phyloP scores from a whole-genome alignment of 2,329 filamentous ascomycete genomes.

The Fusarium dlaminii region DNA sequence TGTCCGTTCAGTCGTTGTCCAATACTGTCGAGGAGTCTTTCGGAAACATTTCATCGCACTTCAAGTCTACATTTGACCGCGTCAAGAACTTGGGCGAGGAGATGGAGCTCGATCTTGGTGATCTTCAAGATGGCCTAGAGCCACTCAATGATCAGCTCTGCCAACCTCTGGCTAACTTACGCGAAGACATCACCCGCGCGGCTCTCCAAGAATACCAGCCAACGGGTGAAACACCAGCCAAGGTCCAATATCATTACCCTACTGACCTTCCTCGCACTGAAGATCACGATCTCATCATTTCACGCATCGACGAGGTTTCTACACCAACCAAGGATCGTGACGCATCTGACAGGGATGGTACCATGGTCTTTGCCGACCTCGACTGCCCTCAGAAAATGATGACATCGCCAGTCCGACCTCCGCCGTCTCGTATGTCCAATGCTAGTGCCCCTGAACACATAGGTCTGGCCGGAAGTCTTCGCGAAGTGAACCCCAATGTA shows the following conservation, averaged over 20 bases:
- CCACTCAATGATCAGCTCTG: conserved; percentile 69
- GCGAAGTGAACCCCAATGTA: conserved; percentile 65
- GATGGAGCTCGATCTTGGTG: conserved; percentile 68
- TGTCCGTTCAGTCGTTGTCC: conserved; percentile 73
- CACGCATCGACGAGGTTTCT: conserved; percentile 49
- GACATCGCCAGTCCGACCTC: conserved; percentile 46
- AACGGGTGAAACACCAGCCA: conserved; percentile 88
- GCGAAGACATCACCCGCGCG: conserved; percentile 71
- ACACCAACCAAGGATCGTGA: conserved; percentile 38
- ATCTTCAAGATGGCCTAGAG: conserved; percentile 68
- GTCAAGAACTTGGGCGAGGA: conserved; percentile 75
- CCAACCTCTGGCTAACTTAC: conserved; percentile 75
- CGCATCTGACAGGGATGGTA: conserved; percentile 48
- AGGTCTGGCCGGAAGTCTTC: conserved; percentile 56
- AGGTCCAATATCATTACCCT: conserved; percentile 82
- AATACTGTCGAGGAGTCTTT: conserved; percentile 78
- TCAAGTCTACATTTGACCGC: conserved; percentile 73
- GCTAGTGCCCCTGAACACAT: conserved; percentile 41
- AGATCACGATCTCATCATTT: conserved; percentile 56
- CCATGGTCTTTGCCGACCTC: conserved; percentile 55
- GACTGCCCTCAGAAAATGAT: conserved; percentile 38
- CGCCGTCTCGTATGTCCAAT: conserved; percentile 44
- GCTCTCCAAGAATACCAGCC: conserved; percentile 81
- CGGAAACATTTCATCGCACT: conserved; percentile 73
- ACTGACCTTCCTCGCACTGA: conserved; percentile 79